A percentile compares a stretch with the other conserved stretches of the same genome.
phyloP scores from a whole-genome alignment of 176 grass and related monocot genomes.

The Pontederia crassipes region DNA sequence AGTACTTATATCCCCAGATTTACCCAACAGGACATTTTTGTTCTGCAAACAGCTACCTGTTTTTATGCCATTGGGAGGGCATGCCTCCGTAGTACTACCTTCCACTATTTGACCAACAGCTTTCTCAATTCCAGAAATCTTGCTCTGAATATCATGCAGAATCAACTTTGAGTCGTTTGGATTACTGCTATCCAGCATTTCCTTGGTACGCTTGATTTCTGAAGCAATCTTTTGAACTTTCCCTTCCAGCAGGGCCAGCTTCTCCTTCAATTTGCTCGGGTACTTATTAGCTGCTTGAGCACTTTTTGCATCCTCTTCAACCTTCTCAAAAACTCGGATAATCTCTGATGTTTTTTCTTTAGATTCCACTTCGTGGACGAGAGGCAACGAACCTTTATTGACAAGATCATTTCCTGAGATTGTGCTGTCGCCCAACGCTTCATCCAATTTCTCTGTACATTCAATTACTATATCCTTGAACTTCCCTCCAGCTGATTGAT shows the following conservation, averaged over 20 bases:
- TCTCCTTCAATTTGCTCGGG: conserved; percentile 83
- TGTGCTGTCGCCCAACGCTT: background rate
- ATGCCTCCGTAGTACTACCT: conserved; percentile 35
- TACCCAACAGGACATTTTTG: conserved; percentile 11
- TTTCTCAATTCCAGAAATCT: conserved; percentile 80
- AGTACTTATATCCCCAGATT: conserved; percentile 14
- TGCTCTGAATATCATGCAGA: conserved; percentile 82
- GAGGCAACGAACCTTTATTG: conserved; percentile 5
- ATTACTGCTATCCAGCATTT: conserved; percentile 75
- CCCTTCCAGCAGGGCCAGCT: conserved; percentile 64
- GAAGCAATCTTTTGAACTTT: conserved; percentile 94
- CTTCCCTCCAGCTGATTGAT: no score
- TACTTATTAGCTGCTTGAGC: conserved; percentile 29
- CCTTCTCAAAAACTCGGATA: conserved; percentile 74
- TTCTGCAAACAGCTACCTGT: conserved; percentile 14
- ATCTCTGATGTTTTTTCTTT: conserved; percentile 44
- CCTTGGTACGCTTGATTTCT: conserved; percentile 88
- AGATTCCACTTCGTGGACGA: conserved; percentile 18
- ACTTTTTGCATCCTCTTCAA: conserved; percentile 27
- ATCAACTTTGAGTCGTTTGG: conserved; percentile 86
- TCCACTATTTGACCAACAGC: conserved; percentile 64
- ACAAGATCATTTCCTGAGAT: background rate
- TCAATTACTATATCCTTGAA: background rate
- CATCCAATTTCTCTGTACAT: background rate
- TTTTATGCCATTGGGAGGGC: conserved; percentile 30